Conservation (phyloP, 108 stramenopile genomes). For the Asterionellopsis glacialis region DNA sequence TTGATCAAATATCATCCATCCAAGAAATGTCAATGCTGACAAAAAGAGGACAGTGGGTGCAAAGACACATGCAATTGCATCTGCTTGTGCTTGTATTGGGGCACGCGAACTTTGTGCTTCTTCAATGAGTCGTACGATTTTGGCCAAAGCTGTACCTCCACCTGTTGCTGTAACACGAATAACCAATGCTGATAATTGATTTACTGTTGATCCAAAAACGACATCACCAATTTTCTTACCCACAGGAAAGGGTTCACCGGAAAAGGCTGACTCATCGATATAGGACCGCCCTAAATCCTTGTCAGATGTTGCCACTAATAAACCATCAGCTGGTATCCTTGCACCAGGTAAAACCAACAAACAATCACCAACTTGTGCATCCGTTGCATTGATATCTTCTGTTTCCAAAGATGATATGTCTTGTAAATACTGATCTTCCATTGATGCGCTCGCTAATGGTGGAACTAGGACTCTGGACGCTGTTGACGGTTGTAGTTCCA, state of each 20-base stretch:
- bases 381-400: slow-evolving; percentile 42
- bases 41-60: slow-evolving; percentile 78
- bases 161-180: slow-evolving; percentile 82
- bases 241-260: slow-evolving; percentile 90
- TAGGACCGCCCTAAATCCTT: background rate
- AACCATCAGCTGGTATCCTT: slow-evolving; percentile 77
- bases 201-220: slow-evolving; percentile 76
- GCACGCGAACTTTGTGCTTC: slow-evolving; percentile 92
- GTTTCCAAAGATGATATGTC: slow-evolving; percentile 36
- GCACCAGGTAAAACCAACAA: slow-evolving; percentile 69
- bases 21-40: slow-evolving; percentile 63
- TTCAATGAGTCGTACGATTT: slow-evolving; percentile 87
- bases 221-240: slow-evolving; percentile 56
- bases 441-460: background rate
- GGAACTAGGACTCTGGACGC: background rate
- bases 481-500: slow-evolving; percentile 70
- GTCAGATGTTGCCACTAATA: slow-evolving; percentile 32
- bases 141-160: slow-evolving; percentile 58
- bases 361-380: slow-evolving; percentile 56
- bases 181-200: slow-evolving; percentile 58
- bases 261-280: slow-evolving; percentile 86
- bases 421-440: slow-evolving; percentile 7
- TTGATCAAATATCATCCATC: slow-evolving; percentile 49
- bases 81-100: slow-evolving; percentile 90
- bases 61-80: slow-evolving; percentile 89